These are phyloP conservation scores for Dispira simplex DNA, from an alignment of 192 early-diverging fungal species.

Conservation along the genomic window DNA sequence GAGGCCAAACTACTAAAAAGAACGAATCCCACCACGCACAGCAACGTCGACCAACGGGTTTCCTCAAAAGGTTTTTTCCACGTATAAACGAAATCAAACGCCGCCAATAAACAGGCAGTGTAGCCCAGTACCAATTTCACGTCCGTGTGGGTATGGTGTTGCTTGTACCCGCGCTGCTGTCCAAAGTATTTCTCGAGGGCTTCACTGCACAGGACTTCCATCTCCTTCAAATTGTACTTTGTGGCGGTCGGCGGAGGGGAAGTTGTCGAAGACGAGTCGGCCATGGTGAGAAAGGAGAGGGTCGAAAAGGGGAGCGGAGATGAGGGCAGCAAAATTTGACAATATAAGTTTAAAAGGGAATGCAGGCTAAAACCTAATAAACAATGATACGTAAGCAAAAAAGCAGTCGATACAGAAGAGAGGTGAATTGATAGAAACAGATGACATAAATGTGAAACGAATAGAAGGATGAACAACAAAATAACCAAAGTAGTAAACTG, in stretches of 20 bases:
- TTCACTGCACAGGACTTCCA: not conserved
- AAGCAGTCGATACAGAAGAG: no score
- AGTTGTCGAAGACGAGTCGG: no score
- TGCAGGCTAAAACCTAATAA: no score
- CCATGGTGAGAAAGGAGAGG: no score
- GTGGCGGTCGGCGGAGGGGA: not conserved
- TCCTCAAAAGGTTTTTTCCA: slow-evolving; percentile 47
- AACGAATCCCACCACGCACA: slow-evolving; percentile 38
- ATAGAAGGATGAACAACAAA: no score
- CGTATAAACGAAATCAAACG: slow-evolving; percentile 47
- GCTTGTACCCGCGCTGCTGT: slow-evolving; percentile 32
- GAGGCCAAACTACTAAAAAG: slow-evolving; percentile 30
- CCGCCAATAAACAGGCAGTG: slow-evolving; percentile 54
- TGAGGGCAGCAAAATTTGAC: no score
- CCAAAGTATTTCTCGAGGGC: slow-evolving; percentile 24
- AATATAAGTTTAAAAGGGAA: no score
- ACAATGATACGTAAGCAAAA: no score
- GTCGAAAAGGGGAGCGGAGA: no score
- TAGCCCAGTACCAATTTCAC: slow-evolving; percentile 71
- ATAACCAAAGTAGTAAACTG: no score
- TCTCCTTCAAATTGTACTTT: slow-evolving; percentile 8
- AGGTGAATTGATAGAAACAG: no score
- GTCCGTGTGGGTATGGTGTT: slow-evolving; percentile 71
- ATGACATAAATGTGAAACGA: no score
- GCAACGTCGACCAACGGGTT: slow-evolving; percentile 39